Base-by-base conservation (phyloP, 2,329 filamentous ascomycete species). In the Chrysoporthe puriensis region DNA sequence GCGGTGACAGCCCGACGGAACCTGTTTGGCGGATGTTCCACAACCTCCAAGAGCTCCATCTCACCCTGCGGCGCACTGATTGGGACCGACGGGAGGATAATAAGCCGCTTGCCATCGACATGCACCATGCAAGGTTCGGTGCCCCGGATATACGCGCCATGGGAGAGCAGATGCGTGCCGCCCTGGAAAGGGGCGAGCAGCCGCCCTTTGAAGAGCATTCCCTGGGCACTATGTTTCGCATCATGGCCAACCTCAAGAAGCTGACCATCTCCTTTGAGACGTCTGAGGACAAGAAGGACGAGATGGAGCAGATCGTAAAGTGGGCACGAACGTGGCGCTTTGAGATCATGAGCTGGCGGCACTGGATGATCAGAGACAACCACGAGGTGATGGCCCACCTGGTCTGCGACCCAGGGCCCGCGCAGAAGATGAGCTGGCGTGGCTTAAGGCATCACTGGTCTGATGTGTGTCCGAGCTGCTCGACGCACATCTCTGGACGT, bases 211-310 rank as follows among this genome's bases (percentile, higher is more conserved):
- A 56, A 11, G 3, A 13, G n/a, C 1, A 2, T 1, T 36, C 40
- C 18, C 48, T 57, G 64, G 62, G 21, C 21, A 26, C 32, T n/a
- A n/a, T 63, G 3, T 69, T 62, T 21, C 44, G 40, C 32, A 34
- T 43, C 52, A 63, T 69, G 57, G 26, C 62, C 16, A 62, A 42
- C 40, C 65, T 69, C n/a, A 56, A 67, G 57, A 62, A 46, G 56
- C 52, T 67, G 42, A 60, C 43, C 4, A 69, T 69, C 32, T 50
- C 62, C 42, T 67, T 69, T 34, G 68, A 69, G 64, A 67, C 65
- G 1, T 40, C 61, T 6, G 48, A 62, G 43, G 52, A 67, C 50
- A 64, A 59, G 50, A 40, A 46, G 14, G 56, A 43, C 1, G 64
- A 69, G 50, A 48, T 69, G 61, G 61, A 67, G 21, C 2, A 7